Base-by-base conservation (phyloP, 1,139 yeast genomes). In the Saccharomyces hybrid region DNA sequence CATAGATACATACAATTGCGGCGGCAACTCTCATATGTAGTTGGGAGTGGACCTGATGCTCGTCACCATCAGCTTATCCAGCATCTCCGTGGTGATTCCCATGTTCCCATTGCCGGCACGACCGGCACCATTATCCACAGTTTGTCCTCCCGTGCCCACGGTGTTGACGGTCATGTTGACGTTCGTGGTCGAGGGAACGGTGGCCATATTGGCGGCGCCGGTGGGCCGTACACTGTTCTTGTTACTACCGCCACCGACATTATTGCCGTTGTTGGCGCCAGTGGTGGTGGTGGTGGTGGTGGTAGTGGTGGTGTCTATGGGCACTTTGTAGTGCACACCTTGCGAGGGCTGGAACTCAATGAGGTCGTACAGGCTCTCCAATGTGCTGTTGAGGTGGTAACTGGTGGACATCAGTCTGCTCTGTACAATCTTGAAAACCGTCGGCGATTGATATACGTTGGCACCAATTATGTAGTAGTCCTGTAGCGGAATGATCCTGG, bases 391-490 rank as follows among this genome's bases (percentile, higher is more conserved):
- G 3, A 67, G 54, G 51, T 66, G 68, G 47, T 58, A 60, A 47
- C 61, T 64, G 4, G 69, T 60, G 5, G 70, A 63, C 56, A 81
- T 70, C 52, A 84, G 64, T 52, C 90, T 71, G 51, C 84, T 80
- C 16, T 81, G 76, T 2, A 84, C 72, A 4, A 84, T 75, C 14
- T 81, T 76, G 60, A 79, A 78, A 1, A 82, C 75, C 3, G 78
- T 69, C 0, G 98, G 98, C 0, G 97, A 87, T 81, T 88, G 95
- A 72, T 91, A 93, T 3, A 93, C 86, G 64, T 89, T 90, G 28
- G 96, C 96, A 3, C 97, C 97, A 44, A 90, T 82, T 48, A 91
- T 84, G 69, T 88, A 91, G 72, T 87, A 93, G 62, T 89, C 95
- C 4, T 84, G 78, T 11, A 88, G 65, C 1, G 83, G 78, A 47